phyloP scores from a whole-genome alignment of 192 early-diverging fungal genomes.

The Coemansia sp. region DNA sequence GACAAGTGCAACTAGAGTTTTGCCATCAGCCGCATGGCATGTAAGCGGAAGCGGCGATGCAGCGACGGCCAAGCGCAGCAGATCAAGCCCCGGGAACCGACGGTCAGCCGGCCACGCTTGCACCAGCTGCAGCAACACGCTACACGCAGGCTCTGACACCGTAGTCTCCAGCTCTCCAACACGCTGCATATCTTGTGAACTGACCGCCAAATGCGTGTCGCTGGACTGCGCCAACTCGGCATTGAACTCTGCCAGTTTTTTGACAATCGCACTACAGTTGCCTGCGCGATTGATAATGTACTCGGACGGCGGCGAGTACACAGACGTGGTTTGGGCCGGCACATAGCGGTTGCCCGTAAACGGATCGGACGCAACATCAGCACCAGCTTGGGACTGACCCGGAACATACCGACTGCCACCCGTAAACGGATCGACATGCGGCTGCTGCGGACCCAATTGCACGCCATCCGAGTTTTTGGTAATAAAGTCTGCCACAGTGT shows the following conservation, averaged over 20 bases:
- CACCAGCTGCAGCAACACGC: background rate
- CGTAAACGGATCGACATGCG: slow-evolving; percentile 37
- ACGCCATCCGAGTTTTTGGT: slow-evolving; percentile 74
- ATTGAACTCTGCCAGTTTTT: slow-evolving; percentile 76
- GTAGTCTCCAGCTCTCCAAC: background rate
- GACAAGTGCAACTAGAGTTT: slow-evolving; percentile 51
- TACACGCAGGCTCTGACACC: background rate
- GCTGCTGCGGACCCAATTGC: slow-evolving; percentile 15
- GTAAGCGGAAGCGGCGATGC: slow-evolving; percentile 36
- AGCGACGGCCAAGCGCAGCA: slow-evolving; percentile 68
- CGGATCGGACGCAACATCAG: slow-evolving; percentile 13
- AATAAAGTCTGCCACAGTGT: slow-evolving; percentile 95
- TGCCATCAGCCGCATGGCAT: slow-evolving; percentile 9
- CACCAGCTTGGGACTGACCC: slow-evolving; percentile 6
- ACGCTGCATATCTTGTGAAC: background rate
- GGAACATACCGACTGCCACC: slow-evolving; percentile 67
- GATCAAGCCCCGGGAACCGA: slow-evolving; percentile 55
- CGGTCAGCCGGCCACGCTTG: slow-evolving; percentile 33
- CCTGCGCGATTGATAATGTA: slow-evolving; percentile 71
- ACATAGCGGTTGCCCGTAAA: slow-evolving; percentile 61
- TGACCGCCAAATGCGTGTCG: slow-evolving; percentile 11
- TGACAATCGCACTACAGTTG: slow-evolving; percentile 68
- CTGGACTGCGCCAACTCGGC: slow-evolving; percentile 43
- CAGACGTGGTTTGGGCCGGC: slow-evolving; percentile 27
- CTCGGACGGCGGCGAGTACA: slow-evolving; percentile 26